Evolutionary conservation across 1,284 basidiomycete species (phyloP).

Genomic region (Vanrija pseudolonga): DNA sequence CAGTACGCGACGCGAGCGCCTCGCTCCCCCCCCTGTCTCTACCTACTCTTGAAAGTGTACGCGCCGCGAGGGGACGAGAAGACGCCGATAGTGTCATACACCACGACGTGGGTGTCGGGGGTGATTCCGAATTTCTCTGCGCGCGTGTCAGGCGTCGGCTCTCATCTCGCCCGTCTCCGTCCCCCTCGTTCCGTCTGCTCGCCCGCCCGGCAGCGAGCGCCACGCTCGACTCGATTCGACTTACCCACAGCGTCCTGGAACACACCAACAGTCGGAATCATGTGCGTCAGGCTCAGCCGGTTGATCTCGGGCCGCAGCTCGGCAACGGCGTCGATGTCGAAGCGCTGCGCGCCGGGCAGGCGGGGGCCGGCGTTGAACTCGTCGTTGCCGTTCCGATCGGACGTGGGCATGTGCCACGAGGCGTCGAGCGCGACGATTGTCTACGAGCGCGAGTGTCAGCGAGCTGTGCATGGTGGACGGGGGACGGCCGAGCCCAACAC

Average conservation of each 20-base stretch:
- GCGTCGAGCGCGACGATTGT: slow-evolving; percentile 38
- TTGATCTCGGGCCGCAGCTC: slow-evolving; percentile 54
- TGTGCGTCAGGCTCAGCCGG: slow-evolving; percentile 76
- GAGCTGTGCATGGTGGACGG: too few species aligned
- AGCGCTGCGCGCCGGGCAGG: slow-evolving; percentile 69
- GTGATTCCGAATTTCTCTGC: slow-evolving; percentile 70
- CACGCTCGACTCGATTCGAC: too few species aligned
- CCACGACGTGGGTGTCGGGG: slow-evolving; percentile 71
- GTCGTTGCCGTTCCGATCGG: slow-evolving; percentile 34
- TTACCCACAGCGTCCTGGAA: slow-evolving; percentile 82
- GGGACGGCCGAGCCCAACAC: background rate
- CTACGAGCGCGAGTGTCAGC: background rate
- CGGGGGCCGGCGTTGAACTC: slow-evolving; percentile 52
- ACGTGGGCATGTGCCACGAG: slow-evolving; percentile 50
- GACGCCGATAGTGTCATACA: slow-evolving; percentile 84
- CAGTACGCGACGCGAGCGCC: too few species aligned
- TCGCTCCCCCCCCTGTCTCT: too few species aligned
- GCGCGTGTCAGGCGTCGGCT: slow-evolving; percentile 4
- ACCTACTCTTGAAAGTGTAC: slow-evolving; percentile 74
- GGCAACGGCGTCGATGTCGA: slow-evolving; percentile 71
- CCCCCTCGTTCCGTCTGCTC: too few species aligned
- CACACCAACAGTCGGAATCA: slow-evolving; percentile 74
- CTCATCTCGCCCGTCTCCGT: slow-evolving; percentile 13
- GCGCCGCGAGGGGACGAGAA: slow-evolving; percentile 86
- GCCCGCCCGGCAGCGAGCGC: too few species aligned